Conservation (phyloP, 495 filamentous ascomycete species). For the Immersiella caudata region DNA sequence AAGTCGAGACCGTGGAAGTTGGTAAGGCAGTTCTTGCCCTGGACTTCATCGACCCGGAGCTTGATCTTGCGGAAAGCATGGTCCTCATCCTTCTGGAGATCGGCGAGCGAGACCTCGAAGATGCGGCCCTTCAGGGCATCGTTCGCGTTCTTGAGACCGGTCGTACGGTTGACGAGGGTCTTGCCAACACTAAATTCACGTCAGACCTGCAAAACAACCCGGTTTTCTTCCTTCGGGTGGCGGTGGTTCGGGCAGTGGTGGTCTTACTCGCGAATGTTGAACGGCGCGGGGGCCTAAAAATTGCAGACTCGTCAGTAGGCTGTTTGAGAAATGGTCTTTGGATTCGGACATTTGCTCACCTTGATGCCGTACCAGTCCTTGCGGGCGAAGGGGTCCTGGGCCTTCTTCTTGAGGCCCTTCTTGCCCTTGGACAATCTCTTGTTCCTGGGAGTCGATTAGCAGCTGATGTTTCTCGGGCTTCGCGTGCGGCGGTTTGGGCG, state of each 20-base stretch:
- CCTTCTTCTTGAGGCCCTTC: constrained; percentile 99
- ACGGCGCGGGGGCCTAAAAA: constrained; percentile 85
- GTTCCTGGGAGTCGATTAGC: constrained; percentile 73
- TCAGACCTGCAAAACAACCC: constrained; percentile 35
- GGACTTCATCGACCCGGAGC: constrained; percentile 96
- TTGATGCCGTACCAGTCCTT: constrained; percentile 99
- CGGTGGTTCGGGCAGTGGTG: constrained; percentile 21
- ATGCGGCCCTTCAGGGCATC: constrained; percentile 98
- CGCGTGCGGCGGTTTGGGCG: constrained; percentile 11
- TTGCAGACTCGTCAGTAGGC: constrained; percentile 26
- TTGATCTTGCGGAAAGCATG: constrained; percentile 99
- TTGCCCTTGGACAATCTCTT: constrained; percentile 99
- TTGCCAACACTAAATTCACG: constrained; percentile 82
- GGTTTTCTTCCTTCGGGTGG: constrained; percentile 6
- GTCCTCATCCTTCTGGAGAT: constrained; percentile 99
- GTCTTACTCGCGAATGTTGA: constrained; percentile 93
- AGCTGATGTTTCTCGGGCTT: constrained; percentile 25
- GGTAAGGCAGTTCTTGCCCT: constrained; percentile 99
- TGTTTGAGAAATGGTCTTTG: not conserved
- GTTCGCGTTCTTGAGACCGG: constrained; percentile 99
- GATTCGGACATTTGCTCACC: constrained; percentile 54
- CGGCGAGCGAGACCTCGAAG: constrained; percentile 97
- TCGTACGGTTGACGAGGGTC: constrained; percentile 98
- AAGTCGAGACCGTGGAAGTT: constrained; percentile 99
- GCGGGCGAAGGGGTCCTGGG: constrained; percentile 92